Evolutionary conservation across 345 rosid genomes (phyloP), one percentile per base, ranked within the genome.

Genomic region (Brassica incana): DNA sequence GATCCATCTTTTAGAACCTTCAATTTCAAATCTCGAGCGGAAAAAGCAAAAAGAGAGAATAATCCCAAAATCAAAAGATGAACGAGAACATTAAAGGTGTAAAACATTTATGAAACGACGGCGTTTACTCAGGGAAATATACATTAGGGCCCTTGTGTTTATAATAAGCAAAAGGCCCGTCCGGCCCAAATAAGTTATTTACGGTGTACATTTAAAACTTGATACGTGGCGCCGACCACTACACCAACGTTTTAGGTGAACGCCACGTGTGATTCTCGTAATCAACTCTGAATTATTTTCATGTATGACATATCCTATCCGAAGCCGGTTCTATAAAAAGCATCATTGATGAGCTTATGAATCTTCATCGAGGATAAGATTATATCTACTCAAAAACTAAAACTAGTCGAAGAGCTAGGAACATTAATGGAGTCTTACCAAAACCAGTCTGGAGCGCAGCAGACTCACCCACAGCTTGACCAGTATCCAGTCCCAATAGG

Each of bases 1-100:
- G 89, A 88, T 95, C 99, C 99, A 95, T 95, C 71, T 79, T 50
- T 50, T 7, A 36, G 2, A 36, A 36, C 71, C 18, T 38, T 27
- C 72, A 40, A 58, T 58, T 78, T 78, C 64, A 78, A 79, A 73
- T 73, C 82, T 79, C 33, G 77, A 73, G 82, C 78, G 45, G 78
- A 78, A 67, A 67, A 27, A 16, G 0, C 5, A 25, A 6, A 33
- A 33, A 33, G 2, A 32, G 5, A 32, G 5, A 36, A 9, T 2
- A 9, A 15, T 8, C 50, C 66, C 52, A 43, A 73, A 60, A 60
- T n/a, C 64, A 43, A 72, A 65, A 40, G 54, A 56, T 20, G 73
- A 65, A 72, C 45, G 12, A 33, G 14, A 50, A 54, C 20, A 50
- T 5, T 2, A 16, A 72, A 56, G 54, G n/a, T 18, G 4, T 20